Evolutionary conservation across 805 yeast species (phyloP).

Genomic region (Starmerella apis): DNA sequence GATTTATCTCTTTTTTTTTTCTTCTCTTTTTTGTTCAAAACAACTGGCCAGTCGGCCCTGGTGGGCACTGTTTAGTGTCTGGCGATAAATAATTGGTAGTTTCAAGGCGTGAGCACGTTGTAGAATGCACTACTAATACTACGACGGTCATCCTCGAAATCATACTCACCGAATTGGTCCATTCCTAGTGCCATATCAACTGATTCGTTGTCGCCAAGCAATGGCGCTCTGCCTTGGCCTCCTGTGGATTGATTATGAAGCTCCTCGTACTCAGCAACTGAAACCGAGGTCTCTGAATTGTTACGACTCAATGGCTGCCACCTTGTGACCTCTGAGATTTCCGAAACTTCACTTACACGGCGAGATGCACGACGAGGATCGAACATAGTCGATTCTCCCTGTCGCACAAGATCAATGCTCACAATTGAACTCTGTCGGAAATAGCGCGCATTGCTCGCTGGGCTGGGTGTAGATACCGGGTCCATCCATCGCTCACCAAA

Average conservation of each 20-base stretch:
- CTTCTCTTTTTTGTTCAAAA: neutral
- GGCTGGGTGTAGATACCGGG: slow-evolving; percentile 12
- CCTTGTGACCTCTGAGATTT: slow-evolving; percentile 19
- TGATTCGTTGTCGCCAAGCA: slow-evolving; percentile 18
- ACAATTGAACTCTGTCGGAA: slow-evolving; percentile 27
- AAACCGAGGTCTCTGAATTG: slow-evolving; percentile 20
- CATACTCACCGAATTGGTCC: slow-evolving; percentile 16
- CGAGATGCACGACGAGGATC: slow-evolving; percentile 12
- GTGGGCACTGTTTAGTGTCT: neutral
- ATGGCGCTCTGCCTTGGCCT: slow-evolving; percentile 14
- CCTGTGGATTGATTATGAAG: slow-evolving; percentile 8
- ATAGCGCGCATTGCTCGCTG: slow-evolving; percentile 15
- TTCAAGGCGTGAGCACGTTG: slow-evolving; percentile 20
- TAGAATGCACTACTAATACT: slow-evolving; percentile 24
- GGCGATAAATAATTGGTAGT: neutral
- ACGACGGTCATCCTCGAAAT: slow-evolving; percentile 22
- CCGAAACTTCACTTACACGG: slow-evolving; percentile 21
- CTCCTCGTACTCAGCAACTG: slow-evolving; percentile 23
- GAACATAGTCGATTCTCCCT: slow-evolving; percentile 8
- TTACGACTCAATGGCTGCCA: slow-evolving; percentile 19
- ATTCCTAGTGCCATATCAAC: slow-evolving; percentile 17
- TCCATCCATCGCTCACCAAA: slow-evolving; percentile 20
- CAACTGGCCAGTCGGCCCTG: neutral
- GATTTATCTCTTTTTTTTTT: no score
- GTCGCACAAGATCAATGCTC: slow-evolving; percentile 24